Conservation (phyloP, 2,329 filamentous ascomycete genomes). For the Apiospora sp. region DNA sequence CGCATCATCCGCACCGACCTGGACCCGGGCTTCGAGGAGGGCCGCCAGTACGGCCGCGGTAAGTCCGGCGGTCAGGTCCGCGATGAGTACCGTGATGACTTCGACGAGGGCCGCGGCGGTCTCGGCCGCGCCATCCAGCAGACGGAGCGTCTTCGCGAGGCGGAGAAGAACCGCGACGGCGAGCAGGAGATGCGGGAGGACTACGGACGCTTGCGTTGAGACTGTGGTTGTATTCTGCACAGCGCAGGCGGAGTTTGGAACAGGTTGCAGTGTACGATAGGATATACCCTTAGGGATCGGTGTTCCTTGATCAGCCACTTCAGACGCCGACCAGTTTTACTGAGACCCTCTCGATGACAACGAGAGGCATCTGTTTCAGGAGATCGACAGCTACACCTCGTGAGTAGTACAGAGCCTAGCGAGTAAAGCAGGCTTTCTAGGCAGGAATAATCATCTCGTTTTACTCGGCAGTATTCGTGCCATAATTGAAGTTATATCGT, state of each 20-base stretch:
- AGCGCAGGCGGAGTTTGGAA: background rate
- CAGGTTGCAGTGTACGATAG: slow-evolving; percentile 24
- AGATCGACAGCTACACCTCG: background rate
- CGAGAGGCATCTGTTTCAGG: background rate
- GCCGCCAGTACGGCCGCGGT: slow-evolving; percentile 92
- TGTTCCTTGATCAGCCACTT: slow-evolving; percentile 1
- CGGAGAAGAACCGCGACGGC: slow-evolving; percentile 51
- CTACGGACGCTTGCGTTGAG: slow-evolving; percentile 63
- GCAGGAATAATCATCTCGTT: background rate
- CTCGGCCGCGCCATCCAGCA: slow-evolving; percentile 81
- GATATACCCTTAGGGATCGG: slow-evolving; percentile 22
- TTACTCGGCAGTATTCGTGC: background rate
- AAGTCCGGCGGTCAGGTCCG: slow-evolving; percentile 97
- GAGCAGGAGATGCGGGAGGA: slow-evolving; percentile 60
- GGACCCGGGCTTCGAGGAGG: slow-evolving; percentile 95
- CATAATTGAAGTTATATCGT: slow-evolving; percentile 9
- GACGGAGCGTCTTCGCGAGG: slow-evolving; percentile 48
- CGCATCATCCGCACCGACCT: slow-evolving; percentile 94
- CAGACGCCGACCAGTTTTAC: background rate
- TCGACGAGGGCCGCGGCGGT: slow-evolving; percentile 91
- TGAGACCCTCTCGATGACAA: background rate
- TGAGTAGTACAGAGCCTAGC: background rate
- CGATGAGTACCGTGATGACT: slow-evolving; percentile 97
- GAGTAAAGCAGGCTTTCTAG: background rate
- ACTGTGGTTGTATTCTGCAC: background rate